Evolutionary conservation across 129 eudicot genomes (phyloP).

Genomic region (Scalesia atractyloides): DNA sequence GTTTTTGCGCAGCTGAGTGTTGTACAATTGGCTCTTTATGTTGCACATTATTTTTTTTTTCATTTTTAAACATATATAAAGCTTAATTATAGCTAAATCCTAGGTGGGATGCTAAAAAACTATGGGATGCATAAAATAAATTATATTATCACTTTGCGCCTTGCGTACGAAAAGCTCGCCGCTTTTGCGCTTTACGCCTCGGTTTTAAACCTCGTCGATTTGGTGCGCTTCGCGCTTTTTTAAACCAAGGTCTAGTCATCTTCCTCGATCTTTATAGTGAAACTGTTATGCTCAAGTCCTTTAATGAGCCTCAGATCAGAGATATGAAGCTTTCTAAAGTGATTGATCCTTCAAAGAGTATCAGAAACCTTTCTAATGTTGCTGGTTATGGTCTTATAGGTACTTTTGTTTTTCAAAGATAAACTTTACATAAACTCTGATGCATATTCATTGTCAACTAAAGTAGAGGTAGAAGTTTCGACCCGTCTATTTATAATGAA

Average conservation of each 20-base stretch:
- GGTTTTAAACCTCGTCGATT: no score
- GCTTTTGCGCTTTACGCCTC: no score
- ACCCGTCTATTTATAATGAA: background rate
- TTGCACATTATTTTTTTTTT: no score
- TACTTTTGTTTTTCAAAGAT: constrained; percentile 14
- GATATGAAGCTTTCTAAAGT: constrained; percentile 85
- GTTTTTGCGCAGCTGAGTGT: no score
- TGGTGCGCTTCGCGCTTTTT: no score
- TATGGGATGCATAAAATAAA: no score
- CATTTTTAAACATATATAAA: no score
- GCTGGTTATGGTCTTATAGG: constrained; percentile 88
- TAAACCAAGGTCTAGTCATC: constrained; percentile 45
- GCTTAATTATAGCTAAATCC: no score
- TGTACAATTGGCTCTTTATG: no score
- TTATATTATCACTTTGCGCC: no score
- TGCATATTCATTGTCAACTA: background rate
- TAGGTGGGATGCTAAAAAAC: no score
- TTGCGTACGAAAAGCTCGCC: no score
- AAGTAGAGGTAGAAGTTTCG: background rate
- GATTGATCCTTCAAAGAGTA: constrained; percentile 79
- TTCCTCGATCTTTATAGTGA: constrained; percentile 72
- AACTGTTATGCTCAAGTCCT: constrained; percentile 62
- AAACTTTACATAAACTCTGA: background rate
- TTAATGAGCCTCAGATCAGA: constrained; percentile 71
- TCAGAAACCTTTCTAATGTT: constrained; percentile 66